Evolutionary conservation across 495 filamentous ascomycete species (phyloP).

Genomic region (Coniosporium apollinis): DNA sequence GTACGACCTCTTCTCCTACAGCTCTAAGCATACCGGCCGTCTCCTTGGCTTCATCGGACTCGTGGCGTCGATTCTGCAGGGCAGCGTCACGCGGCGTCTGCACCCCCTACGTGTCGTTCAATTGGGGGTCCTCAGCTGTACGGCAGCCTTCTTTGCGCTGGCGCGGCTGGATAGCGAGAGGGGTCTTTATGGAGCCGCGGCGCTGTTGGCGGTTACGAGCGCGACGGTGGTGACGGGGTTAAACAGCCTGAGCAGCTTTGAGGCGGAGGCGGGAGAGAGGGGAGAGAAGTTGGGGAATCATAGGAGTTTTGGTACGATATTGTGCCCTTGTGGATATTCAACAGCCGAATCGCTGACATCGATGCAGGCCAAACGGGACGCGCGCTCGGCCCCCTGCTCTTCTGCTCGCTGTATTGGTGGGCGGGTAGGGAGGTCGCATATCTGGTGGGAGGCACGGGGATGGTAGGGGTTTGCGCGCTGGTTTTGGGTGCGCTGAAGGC

Average conservation of each 20-base stretch:
- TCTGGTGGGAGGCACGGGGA: constrained; percentile 58
- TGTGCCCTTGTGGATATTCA: constrained; percentile 1
- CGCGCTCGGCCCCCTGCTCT: constrained; percentile 70
- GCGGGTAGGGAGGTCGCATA: constrained; percentile 80
- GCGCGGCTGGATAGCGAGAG: constrained; percentile 44
- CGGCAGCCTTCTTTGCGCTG: constrained; percentile 65
- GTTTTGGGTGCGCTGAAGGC: constrained; percentile 49
- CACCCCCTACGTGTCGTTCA: constrained; percentile 64
- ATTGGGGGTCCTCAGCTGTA: constrained; percentile 59
- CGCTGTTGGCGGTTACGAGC: constrained; percentile 69
- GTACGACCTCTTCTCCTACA: constrained; percentile 72
- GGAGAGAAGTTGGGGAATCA: constrained; percentile 75
- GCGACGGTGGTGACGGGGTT: constrained; percentile 90
- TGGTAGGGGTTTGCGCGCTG: constrained; percentile 52
- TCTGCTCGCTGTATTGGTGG: constrained; percentile 99
- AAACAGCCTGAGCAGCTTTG: constrained; percentile 81
- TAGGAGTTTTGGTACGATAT: constrained; percentile 57
- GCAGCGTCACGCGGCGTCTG: constrained; percentile 61
- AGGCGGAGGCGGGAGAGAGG: constrained; percentile 61
- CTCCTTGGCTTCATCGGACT: constrained; percentile 87
- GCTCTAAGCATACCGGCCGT: constrained; percentile 63
- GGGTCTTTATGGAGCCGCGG: constrained; percentile 64
- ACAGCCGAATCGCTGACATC: too few species aligned
- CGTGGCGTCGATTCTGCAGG: constrained; percentile 80
- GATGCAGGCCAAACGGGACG: constrained; percentile 62